Conservation (phyloP, 768 basidiomycete genomes). For the Lactarius deliciosus region DNA sequence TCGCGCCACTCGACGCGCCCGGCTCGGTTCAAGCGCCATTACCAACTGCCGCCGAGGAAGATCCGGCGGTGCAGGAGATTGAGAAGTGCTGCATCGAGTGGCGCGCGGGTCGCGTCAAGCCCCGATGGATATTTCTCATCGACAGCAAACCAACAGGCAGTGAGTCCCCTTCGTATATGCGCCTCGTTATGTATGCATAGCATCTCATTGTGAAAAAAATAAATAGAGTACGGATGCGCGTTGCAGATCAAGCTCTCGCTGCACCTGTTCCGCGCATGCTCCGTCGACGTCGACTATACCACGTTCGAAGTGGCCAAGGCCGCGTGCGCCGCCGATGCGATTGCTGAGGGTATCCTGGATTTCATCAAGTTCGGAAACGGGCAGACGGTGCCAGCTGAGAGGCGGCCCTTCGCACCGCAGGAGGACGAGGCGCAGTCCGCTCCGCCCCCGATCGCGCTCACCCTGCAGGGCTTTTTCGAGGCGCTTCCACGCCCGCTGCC, state of each 20-base stretch:
- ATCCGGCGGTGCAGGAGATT: slow-evolving; percentile 43
- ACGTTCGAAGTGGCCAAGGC: slow-evolving; percentile 47
- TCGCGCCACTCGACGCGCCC: slow-evolving; percentile 36
- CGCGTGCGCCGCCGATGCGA: slow-evolving; percentile 54
- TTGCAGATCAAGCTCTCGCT: slow-evolving; percentile 54
- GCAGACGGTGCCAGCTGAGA: slow-evolving; percentile 41
- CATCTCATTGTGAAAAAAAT: slow-evolving; percentile 30
- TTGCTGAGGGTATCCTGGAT: slow-evolving; percentile 54
- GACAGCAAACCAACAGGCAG: slow-evolving; percentile 50
- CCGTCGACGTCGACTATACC: slow-evolving; percentile 47
- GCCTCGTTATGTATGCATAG: slow-evolving; percentile 29
- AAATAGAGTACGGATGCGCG: slow-evolving; percentile 48
- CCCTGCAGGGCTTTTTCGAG: slow-evolving; percentile 62
- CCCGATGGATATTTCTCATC: slow-evolving; percentile 52
- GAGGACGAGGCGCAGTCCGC: slow-evolving; percentile 24
- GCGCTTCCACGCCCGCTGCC: slow-evolving; percentile 64
- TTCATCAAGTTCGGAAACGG: slow-evolving; percentile 59
- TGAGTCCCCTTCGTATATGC: slow-evolving; percentile 12
- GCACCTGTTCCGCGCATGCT: slow-evolving; percentile 51
- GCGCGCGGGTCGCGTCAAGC: slow-evolving; percentile 50
- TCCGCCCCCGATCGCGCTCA: slow-evolving; percentile 28
- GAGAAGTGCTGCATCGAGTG: slow-evolving; percentile 55
- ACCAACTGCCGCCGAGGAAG: slow-evolving; percentile 17
- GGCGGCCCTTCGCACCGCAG: slow-evolving; percentile 5
- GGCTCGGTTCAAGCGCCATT: slow-evolving; percentile 17